phyloP scores from a whole-genome alignment of 306 rosid species.

The Coriaria nepalensis region DNA sequence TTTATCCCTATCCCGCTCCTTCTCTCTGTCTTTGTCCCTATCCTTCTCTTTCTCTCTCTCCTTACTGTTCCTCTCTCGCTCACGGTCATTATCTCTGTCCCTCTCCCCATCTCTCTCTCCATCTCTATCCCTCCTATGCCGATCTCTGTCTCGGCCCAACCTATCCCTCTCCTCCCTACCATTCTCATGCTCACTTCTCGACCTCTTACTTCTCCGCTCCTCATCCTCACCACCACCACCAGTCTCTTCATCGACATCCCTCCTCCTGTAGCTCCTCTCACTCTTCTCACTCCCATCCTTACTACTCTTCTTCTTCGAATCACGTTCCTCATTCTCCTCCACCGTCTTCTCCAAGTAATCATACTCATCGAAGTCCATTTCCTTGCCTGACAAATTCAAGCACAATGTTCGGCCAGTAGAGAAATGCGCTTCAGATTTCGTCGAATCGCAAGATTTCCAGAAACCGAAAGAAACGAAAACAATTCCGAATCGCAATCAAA shows the following conservation, averaged over 20 bases:
- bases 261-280: constrained; percentile 54
- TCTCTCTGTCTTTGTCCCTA: constrained; percentile 11
- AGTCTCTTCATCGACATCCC: constrained; percentile 46
- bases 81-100: constrained; percentile 22
- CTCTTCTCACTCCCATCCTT: constrained; percentile 36
- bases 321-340: constrained; percentile 59
- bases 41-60: constrained; percentile 17
- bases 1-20: neutral
- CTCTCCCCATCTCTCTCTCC: constrained; percentile 31
- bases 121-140: constrained; percentile 38
- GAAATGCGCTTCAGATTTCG: constrained; percentile 4
- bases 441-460: constrained; percentile 15
- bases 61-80: constrained; percentile 18
- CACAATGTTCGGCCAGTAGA: no score
- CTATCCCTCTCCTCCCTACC: constrained; percentile 44
- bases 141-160: constrained; percentile 30
- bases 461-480: neutral
- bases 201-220: constrained; percentile 43
- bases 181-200: constrained; percentile 56
- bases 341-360: constrained; percentile 92
- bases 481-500: no score
- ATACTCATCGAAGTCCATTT: constrained; percentile 95
- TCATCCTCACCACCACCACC: constrained; percentile 26
- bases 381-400: no score
- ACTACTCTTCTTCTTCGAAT: constrained; percentile 42